phyloP scores from a whole-genome alignment of 495 filamentous ascomycete genomes.

The Annulohypoxylon nitens region DNA sequence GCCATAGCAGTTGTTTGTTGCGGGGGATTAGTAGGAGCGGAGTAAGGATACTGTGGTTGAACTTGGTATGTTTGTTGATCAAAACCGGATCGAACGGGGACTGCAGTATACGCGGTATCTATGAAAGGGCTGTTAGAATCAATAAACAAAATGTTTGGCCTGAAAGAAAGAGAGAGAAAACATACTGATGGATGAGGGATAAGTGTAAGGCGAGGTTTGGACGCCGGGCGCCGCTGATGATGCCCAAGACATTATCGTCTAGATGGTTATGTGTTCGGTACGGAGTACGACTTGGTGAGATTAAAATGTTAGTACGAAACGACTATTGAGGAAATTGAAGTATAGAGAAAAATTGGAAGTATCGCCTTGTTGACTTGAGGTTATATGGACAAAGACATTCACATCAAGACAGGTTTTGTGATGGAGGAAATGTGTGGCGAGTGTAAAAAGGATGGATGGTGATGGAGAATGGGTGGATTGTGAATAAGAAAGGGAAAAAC shows the following conservation, averaged over 20 bases:
- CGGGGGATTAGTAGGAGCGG: conserved; percentile 49
- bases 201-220: conserved; percentile 51
- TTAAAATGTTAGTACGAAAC: conserved; percentile 31
- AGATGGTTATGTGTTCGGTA: conserved; percentile 7
- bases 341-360: not conserved
- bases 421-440: conserved; percentile 19
- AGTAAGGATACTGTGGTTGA: conserved; percentile 50
- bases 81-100: conserved; percentile 62
- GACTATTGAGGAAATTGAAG: conserved; percentile 13
- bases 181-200: conserved; percentile 48
- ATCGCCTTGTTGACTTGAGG: conserved; percentile 16
- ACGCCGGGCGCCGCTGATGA: conserved; percentile 51
- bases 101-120: conserved; percentile 66
- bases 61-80: conserved; percentile 54
- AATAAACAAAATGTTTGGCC: not conserved
- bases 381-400: conserved; percentile 26
- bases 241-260: conserved; percentile 51
- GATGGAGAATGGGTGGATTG: conserved; percentile 3
- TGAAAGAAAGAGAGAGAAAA: conserved; percentile 9
- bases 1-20: conserved; percentile 44
- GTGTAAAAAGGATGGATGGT: conserved; percentile 11
- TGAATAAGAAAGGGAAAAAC: not conserved
- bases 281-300: conserved; percentile 7
- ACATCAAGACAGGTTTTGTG: conserved; percentile 9
- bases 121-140: conserved; percentile 47